Evolutionary conservation across 2,329 filamentous ascomycete species (phyloP).

Genomic region (Neonectria faginata): DNA sequence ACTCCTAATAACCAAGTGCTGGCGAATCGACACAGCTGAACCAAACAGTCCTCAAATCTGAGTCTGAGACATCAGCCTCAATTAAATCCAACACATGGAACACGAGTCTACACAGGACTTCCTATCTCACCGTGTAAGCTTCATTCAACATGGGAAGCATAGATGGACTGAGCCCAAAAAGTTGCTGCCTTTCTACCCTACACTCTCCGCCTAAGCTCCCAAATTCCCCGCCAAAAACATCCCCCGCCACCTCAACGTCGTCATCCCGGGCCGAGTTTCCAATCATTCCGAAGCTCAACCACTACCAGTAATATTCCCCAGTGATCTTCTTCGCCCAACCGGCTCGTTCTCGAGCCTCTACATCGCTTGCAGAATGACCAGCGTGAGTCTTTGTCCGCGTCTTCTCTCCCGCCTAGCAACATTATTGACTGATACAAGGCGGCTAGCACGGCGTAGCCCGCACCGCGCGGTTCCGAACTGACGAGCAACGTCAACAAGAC

Average conservation of each 20-base stretch:
- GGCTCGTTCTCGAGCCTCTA: constrained; percentile 6
- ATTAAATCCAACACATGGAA: no score
- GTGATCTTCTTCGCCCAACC: constrained; percentile 9
- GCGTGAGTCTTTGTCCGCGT: constrained; percentile 32
- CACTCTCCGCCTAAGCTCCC: neutral
- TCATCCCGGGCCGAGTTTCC: neutral
- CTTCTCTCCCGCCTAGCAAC: neutral
- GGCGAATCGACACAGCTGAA: neutral
- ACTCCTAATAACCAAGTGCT: neutral
- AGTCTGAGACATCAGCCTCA: no score
- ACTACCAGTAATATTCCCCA: neutral
- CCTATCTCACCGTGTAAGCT: neutral
- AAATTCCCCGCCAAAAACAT: neutral
- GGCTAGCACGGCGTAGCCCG: constrained; percentile 85
- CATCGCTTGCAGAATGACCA: constrained; percentile 37
- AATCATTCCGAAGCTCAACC: neutral
- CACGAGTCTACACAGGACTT: neutral
- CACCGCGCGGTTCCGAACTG: constrained; percentile 69
- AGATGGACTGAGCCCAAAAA: neutral
- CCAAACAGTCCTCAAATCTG: no score
- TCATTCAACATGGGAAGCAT: neutral
- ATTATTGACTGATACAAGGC: constrained; percentile 43
- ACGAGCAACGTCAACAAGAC: constrained; percentile 78
- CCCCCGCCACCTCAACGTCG: constrained; percentile 16
- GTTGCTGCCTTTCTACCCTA: neutral